Conservation (phyloP, 768 basidiomycete species). For the Russula sp. region DNA sequence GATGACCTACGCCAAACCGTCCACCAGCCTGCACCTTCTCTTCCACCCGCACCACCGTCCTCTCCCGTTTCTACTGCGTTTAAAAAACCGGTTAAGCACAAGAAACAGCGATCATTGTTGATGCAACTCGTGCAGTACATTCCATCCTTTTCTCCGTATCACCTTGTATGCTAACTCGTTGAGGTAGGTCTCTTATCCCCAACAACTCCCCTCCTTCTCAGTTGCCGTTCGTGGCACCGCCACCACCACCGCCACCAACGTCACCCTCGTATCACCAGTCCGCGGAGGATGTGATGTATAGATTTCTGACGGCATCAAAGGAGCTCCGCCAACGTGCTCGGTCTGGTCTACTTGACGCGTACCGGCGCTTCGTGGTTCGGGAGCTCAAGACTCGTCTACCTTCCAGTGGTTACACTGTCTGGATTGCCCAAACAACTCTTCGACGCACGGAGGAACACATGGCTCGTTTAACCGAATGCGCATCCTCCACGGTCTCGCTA, state of each 20-base stretch:
- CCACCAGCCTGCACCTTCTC: constrained; percentile 35
- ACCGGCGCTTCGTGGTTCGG: constrained; percentile 51
- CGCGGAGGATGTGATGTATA: constrained; percentile 18
- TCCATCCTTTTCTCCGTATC: constrained; percentile 20
- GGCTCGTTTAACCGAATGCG: constrained; percentile 21
- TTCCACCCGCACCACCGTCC: constrained; percentile 9
- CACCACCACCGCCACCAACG: constrained; percentile 24
- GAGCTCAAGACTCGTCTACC: constrained; percentile 36
- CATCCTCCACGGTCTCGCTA: constrained; percentile 11
- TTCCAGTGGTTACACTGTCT: constrained; percentile 41
- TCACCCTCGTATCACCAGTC: neutral
- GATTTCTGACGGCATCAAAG: constrained; percentile 26
- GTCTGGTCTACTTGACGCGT: constrained; percentile 59
- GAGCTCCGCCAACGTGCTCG: constrained; percentile 54
- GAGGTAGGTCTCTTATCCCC: constrained; percentile 19
- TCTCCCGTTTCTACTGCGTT: constrained; percentile 24
- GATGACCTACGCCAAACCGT: constrained; percentile 43
- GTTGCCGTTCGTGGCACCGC: constrained; percentile 3
- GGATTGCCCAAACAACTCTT: constrained; percentile 50
- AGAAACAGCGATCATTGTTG: constrained; percentile 62
- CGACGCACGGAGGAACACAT: constrained; percentile 36
- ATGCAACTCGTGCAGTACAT: constrained; percentile 58
- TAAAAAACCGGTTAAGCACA: constrained; percentile 43
- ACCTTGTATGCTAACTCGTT: neutral
- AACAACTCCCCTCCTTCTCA: neutral